Evolutionary conservation across 2,329 filamentous ascomycete genomes (phyloP).

Genomic region (Macrophomina phaseolina): DNA sequence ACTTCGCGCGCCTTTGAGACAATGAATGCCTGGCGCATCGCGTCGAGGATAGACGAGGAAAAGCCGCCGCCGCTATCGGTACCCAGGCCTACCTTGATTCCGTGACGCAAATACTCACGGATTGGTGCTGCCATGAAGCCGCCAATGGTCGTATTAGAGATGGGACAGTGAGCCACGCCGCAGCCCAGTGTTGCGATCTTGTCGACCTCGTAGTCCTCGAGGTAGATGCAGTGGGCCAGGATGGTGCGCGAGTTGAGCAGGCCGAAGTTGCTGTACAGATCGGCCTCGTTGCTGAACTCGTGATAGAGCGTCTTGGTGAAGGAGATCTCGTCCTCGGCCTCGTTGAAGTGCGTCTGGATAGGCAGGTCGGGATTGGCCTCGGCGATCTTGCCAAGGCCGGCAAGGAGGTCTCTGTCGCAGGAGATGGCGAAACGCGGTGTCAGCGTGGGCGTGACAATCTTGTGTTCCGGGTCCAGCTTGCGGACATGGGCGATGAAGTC

Average conservation of each 20-base stretch:
- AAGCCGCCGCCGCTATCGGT: conserved; percentile 70
- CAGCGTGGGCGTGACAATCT: conserved; percentile 39
- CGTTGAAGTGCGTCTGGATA: conserved; percentile 72
- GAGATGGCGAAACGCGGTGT: conserved; percentile 64
- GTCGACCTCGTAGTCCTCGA: conserved; percentile 62
- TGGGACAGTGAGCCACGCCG: conserved; percentile 69
- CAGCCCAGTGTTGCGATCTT: conserved; percentile 56
- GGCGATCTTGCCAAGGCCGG: conserved; percentile 62
- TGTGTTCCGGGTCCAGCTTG: conserved; percentile 28
- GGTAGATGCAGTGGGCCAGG: conserved; percentile 70
- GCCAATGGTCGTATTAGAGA: conserved; percentile 61
- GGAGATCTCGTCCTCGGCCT: conserved; percentile 65
- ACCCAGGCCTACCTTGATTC: conserved; percentile 70
- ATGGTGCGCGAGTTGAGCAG: conserved; percentile 63
- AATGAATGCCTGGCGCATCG: conserved; percentile 64
- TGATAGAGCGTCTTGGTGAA: conserved; percentile 64
- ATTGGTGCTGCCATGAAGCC: conserved; percentile 68
- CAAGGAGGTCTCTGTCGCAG: conserved; percentile 61
- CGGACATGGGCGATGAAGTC: conserved; percentile 38
- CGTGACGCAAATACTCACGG: conserved; percentile 61
- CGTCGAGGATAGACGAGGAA: conserved; percentile 64
- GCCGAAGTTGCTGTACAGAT: conserved; percentile 63
- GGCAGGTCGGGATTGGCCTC: conserved; percentile 53
- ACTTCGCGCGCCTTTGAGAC: conserved; percentile 47
- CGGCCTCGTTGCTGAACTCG: conserved; percentile 61